Evolutionary conservation across 768 basidiomycete species (phyloP), one percentile per base, ranked within the genome.

Genomic region (Hygrocybe coccinea): DNA sequence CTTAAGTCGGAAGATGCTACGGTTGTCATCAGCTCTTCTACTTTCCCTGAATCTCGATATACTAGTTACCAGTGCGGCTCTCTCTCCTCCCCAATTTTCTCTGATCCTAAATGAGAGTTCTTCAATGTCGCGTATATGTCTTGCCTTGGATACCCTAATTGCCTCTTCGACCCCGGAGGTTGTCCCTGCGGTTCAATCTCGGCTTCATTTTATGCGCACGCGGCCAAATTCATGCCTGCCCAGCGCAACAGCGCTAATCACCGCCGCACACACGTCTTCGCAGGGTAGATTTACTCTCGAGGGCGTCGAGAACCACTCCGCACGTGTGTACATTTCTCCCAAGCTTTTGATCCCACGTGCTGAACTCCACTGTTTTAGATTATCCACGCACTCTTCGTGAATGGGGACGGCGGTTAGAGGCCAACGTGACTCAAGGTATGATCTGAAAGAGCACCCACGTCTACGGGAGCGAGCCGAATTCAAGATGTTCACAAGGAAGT

Each of bases 331-430:
- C 34, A 54, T 45, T 54, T 49, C 47, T 50, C 43, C 36, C 8
- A 34, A 21, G 29, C 29, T 29, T 29, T 29, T 29, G 29, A 4
- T 29, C 29, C 29, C 22, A 11, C 8, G 9, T 29, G 50, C 50
- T 29, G 48, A 68, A 24, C 6, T 54, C 35, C 25, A 10, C 37
- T 48, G 12, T 8, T 34, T 41, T 22, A 81, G 83, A 92, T 65
- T 92, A 95, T 72, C 90, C 93, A 29, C 85, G 91, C 49, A 95
- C 93, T 24, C 79, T 95, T n/a, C 84, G 92, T 50, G 91, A 92
- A 74, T 95, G 93, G 93, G 84, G 83, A 29, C 77, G 85, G 29
- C 81, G 91, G 33, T 82, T 95, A 56, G 83, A 86, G 56, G 71
- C 73, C 46, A 87, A 87, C 65, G 66, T 85, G 39, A 74, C 75